Percentiles rank a stretch among this genome's conserved stretches.
These are phyloP conservation scores for Pythium scleroteichum DNA, from an alignment of 352 stramenopile species.

Conservation along the genomic window DNA sequence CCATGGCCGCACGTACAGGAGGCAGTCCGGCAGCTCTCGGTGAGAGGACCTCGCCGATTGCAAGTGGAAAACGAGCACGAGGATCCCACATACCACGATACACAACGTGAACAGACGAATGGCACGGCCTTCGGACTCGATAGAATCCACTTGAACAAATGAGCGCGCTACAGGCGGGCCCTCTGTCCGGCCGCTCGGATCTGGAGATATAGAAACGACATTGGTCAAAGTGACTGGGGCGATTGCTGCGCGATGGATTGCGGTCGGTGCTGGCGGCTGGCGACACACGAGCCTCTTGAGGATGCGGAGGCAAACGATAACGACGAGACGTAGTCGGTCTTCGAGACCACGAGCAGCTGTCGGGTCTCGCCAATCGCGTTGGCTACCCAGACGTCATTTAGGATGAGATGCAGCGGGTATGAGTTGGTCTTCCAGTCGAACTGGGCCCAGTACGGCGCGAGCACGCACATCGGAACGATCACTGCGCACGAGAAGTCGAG, in stretches of 20 bases:
- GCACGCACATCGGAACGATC: constrained; percentile 13
- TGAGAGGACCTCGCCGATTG: not conserved
- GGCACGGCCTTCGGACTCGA: no score
- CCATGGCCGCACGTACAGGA: constrained; percentile 9
- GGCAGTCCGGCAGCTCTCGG: not conserved
- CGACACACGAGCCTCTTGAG: constrained; percentile 3
- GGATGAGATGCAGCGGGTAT: constrained; percentile 6
- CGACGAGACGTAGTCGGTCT: constrained; percentile 8
- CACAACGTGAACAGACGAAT: not conserved
- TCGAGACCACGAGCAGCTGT: constrained; percentile 25
- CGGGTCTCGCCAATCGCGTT: constrained; percentile 10
- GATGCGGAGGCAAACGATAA: constrained; percentile 16
- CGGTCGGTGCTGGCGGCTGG: not conserved
- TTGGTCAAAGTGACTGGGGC: not conserved
- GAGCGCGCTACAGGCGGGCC: no score
- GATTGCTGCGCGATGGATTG: not conserved
- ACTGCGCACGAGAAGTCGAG: constrained; percentile 12
- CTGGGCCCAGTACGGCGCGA: not conserved
- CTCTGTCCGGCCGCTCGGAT: no score
- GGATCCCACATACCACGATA: not conserved
- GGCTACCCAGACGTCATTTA: constrained; percentile 14
- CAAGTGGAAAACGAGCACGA: constrained; percentile 2
- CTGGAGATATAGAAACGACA: not conserved
- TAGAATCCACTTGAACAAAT: no score
- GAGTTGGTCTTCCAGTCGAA: constrained; percentile 7